phyloP scores from a whole-genome alignment of 306 rosid genomes.

The Inga laurina region DNA sequence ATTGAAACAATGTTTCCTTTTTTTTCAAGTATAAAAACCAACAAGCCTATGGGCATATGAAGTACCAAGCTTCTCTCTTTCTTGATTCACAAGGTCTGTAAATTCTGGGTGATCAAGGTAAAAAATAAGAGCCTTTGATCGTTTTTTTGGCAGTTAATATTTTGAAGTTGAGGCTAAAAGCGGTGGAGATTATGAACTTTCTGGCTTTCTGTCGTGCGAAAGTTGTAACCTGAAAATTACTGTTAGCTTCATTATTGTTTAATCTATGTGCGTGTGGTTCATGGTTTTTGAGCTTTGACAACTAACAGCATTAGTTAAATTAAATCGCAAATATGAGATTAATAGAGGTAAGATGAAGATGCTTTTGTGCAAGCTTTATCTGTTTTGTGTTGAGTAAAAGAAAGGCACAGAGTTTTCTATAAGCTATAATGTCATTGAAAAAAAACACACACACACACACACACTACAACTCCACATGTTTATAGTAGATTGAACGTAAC shows the following conservation, averaged over 20 bases:
- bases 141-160: neutral
- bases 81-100: slow-evolving; percentile 10
- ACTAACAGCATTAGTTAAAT: slow-evolving; percentile 17
- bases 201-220: slow-evolving; percentile 19
- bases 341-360: slow-evolving; percentile 60
- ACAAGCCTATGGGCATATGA: neutral
- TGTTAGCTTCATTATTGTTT: slow-evolving; percentile 1
- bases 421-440: too few species aligned
- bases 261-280: neutral
- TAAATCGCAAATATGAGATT: slow-evolving; percentile 38
- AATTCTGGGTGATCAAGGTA: slow-evolving; percentile 22
- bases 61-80: neutral
- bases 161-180: slow-evolving; percentile 9
- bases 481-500: too few species aligned
- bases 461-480: too few species aligned
- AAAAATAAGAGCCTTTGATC: slow-evolving; percentile 32
- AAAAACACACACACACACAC: too few species aligned
- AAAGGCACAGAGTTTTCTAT: slow-evolving; percentile 29
- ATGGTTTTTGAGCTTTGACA: neutral
- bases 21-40: neutral
- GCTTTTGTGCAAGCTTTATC: slow-evolving; percentile 65
- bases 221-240: neutral
- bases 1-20: neutral
- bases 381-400: slow-evolving; percentile 63
- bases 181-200: slow-evolving; percentile 26